Evolutionary conservation across 768 basidiomycete species (phyloP), one percentile per base, ranked within the genome.

Genomic region (Hortiboletus campestris): DNA sequence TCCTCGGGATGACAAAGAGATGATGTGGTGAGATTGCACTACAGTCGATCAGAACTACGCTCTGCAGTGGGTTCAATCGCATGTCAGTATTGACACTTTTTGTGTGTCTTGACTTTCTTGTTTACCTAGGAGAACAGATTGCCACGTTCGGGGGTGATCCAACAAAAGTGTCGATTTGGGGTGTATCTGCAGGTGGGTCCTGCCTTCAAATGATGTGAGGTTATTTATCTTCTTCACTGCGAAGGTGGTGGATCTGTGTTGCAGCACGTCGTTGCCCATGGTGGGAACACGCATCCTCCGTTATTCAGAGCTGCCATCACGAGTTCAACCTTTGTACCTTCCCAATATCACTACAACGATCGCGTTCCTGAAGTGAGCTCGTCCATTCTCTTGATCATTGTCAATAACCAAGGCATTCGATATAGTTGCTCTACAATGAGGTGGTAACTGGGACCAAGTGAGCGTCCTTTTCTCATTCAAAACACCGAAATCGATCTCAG

Each of bases 281-380:
- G 44, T 17, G 49, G 49, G 8, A 48, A 49, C 29, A 59, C 57
- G 1, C 58, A 53, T 9, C 50, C 49, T 20, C 46, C 58, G 9
- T 19, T 49, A 19, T 59, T 54, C 32, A 34, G 20, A 43, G 51
- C 41, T 44, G 58, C 46, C 6, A 60, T 60, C 10, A 44, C 58
- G 17, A 59, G 58, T 20, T 60, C 58, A 0, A 12, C 3, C 16
- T 60, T 31, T 31, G 4, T 59, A 7, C 50, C 50, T 20, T 25
- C 51, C 0, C 58, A 59, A 38, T 59, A 59, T 22, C 13, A 47
- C 19, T 41, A 59, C 36, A 47, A 52, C 0, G 58, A 60, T 32
- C 20, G 14, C 32, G 40, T 55, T 5, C 59, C 52, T 5, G 38
- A 49, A 38, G 52, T 35, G 1, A 11, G 28, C 6, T 20, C 6